Base-by-base conservation (phyloP, 1,139 yeast species). In the Sugiyamaella neomexicana region DNA sequence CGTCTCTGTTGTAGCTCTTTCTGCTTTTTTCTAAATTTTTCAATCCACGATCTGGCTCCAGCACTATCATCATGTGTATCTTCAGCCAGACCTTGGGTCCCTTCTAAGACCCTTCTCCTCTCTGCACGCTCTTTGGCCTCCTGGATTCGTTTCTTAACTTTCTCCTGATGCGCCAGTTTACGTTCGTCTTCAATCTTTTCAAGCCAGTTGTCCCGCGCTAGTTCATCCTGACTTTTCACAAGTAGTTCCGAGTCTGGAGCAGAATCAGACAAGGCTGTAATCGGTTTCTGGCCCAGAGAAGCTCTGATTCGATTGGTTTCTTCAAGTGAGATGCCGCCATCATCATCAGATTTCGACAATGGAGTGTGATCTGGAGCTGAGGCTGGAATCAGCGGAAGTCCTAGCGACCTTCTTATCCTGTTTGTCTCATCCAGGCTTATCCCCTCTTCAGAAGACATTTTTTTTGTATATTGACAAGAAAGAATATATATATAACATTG, bases 271-370 rank as follows among this genome's bases (percentile, higher is more conserved):
- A n/a, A 9, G 9, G 13, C 23, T 5, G 73, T 68, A 27, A 74
- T 70, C 15, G 72, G 72, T 43, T 65, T 65, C 39, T 73, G 62
- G 1, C 77, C 77, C 10, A 72, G 60, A 8, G 68, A 55, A 1
- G 58, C 61, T n/a, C 76, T 62, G 23, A 72, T 59, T 39, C 60
- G 52, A 58, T 73, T 72, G 1, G 76, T 72, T 41, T 72, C 74
- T 52, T 72, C 73, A 5, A 72, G 51, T 8, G 74, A 64, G 8
- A 68, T 58, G 32, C 17, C 41, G 17, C 51, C 45, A 36, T 20
- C 36, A n/a, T 36, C 25, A n/a, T 48, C 32, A 10, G 40, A 25
- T 6, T 15, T 12, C 9, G 9, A 17, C 17, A 13, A 45, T 12
- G 47, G 41, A 9, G 25, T 23, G 2, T 34, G 8, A 6, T 34